phyloP scores from a whole-genome alignment of 345 rosid species.

The Pugionium dolabratum region DNA sequence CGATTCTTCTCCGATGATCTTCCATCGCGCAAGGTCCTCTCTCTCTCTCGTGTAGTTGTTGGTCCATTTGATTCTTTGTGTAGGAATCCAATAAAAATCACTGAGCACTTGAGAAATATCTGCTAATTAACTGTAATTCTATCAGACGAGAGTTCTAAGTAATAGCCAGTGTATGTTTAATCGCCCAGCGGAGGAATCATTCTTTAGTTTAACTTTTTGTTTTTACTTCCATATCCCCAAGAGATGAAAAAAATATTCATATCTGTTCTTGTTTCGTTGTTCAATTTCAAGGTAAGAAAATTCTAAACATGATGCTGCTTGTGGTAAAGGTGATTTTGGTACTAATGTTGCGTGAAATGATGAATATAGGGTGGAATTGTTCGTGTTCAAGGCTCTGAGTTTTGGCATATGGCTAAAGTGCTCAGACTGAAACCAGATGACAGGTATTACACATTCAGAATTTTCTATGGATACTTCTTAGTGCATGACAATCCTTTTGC shows the following conservation, averaged over 20 bases:
- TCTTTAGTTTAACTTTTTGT: neutral
- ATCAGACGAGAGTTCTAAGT: neutral
- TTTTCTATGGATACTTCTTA: too few relatives aligned
- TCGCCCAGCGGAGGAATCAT: neutral
- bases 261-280: neutral
- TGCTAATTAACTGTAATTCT: neutral
- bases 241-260: too few relatives aligned
- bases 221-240: too few relatives aligned
- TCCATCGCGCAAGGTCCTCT: constrained; percentile 61
- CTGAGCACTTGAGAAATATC: neutral
- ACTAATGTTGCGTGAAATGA: neutral
- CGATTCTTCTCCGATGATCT: constrained; percentile 79
- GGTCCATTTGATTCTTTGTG: neutral
- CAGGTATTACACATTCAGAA: constrained; percentile 41
- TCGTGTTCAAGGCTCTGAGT: constrained; percentile 80
- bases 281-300: neutral
- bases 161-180: neutral
- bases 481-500: neutral
- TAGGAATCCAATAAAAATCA: neutral
- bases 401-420: constrained; percentile 85
- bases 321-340: neutral
- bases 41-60: neutral
- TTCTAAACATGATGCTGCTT: too few relatives aligned
- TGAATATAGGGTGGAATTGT: constrained; percentile 64
- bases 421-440: constrained; percentile 60